phyloP scores from a whole-genome alignment of 2,329 filamentous ascomycete genomes.

The Botrytis medusae region DNA sequence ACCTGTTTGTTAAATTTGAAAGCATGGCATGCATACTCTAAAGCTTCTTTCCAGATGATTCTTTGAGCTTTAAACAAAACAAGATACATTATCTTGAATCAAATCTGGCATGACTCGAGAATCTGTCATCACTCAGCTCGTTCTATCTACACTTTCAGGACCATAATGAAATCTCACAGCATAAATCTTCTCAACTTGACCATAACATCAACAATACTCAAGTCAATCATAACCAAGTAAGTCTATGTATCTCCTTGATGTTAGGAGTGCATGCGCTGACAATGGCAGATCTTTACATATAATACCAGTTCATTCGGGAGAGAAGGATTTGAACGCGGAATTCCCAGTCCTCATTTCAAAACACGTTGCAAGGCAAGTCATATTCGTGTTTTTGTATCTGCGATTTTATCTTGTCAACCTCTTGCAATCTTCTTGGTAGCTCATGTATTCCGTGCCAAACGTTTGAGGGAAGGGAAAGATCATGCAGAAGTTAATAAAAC shows the following conservation, averaged over 20 bases:
- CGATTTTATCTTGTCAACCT: background rate
- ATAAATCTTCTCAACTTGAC: background rate
- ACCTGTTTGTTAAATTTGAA: background rate
- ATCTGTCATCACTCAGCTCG: background rate
- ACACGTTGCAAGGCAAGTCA: background rate
- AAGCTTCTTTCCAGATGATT: background rate
- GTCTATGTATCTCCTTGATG: background rate
- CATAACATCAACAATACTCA: background rate
- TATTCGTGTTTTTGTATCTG: background rate
- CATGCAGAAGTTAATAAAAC: background rate
- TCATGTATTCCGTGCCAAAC: background rate
- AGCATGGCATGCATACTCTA: background rate
- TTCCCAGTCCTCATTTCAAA: background rate
- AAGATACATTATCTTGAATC: background rate
- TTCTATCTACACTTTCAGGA: background rate
- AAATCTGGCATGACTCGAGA: background rate
- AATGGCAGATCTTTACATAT: background rate
- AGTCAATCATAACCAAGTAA: background rate
- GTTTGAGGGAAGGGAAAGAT: background rate
- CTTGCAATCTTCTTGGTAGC: background rate
- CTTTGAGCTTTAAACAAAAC: background rate
- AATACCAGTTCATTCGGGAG: background rate
- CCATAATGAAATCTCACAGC: background rate
- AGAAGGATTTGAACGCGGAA: background rate
- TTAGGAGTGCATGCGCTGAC: background rate